These are phyloP conservation scores for Leucosporidium scottii DNA, from an alignment of 768 basidiomycete species.

Conservation along the genomic window DNA sequence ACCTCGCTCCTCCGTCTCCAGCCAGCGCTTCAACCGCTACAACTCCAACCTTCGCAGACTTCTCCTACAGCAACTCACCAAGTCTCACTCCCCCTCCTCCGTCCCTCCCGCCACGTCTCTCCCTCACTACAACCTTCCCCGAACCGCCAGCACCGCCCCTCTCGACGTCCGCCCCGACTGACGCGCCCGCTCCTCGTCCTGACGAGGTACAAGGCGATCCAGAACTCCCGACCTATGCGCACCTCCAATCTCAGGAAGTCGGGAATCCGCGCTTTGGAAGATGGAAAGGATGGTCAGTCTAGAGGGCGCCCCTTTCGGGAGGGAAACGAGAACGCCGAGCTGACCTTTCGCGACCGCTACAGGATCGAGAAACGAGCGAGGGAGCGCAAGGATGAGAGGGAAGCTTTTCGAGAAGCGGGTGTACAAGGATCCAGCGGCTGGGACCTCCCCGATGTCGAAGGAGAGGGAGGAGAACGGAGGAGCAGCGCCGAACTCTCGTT, in stretches of 20 bases:
- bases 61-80: background rate
- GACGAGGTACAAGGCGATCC: background rate
- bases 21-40: background rate
- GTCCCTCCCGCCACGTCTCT: background rate
- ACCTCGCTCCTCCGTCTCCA: background rate
- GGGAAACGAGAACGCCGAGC: too few species aligned
- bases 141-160: too few species aligned
- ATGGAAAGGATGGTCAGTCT: constrained; percentile 1
- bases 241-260: background rate
- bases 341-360: too few species aligned
- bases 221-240: constrained; percentile 13
- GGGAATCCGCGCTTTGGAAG: constrained; percentile 9
- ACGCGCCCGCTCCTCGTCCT: background rate
- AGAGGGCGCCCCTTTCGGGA: too few species aligned
- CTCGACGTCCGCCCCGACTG: too few species aligned
- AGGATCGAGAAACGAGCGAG: constrained; percentile 19
- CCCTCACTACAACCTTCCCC: background rate
- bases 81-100: background rate
- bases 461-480: background rate
- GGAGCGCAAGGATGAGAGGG: constrained; percentile 5
- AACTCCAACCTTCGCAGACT: background rate
- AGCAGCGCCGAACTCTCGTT: background rate
- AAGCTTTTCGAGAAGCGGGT: background rate
- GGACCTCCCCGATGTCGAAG: background rate
- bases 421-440: background rate